These are phyloP conservation scores for Rhizopogon vesiculosus DNA, from an alignment of 768 basidiomycete species.

Conservation along the genomic window DNA sequence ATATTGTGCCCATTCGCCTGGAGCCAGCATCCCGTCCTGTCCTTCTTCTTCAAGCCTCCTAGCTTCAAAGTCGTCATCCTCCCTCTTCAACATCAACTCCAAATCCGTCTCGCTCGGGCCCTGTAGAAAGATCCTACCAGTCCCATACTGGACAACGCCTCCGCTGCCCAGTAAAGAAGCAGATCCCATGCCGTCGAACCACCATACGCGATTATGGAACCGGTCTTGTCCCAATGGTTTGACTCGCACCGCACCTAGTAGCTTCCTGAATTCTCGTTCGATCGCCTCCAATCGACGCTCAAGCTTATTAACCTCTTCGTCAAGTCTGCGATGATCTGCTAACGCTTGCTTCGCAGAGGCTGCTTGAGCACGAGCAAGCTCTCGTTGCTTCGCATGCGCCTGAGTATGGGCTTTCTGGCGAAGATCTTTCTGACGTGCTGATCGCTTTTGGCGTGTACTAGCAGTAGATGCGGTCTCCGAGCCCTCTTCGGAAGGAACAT, in stretches of 20 bases:
- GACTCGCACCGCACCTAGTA: constrained; percentile 78
- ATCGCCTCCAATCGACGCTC: constrained; percentile 80
- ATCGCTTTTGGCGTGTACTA: constrained; percentile 36
- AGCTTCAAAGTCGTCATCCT: constrained; percentile 47
- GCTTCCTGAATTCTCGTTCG: constrained; percentile 91
- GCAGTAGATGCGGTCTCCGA: constrained; percentile 54
- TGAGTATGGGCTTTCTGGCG: constrained; percentile 49
- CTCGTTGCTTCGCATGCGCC: constrained; percentile 73
- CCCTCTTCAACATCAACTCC: constrained; percentile 59
- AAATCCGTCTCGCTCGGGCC: constrained; percentile 83
- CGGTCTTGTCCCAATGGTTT: constrained; percentile 89
- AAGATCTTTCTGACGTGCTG: constrained; percentile 47
- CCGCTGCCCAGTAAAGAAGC: constrained; percentile 75
- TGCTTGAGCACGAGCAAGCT: constrained; percentile 72
- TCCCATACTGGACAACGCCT: constrained; percentile 77
- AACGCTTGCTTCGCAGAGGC: constrained; percentile 77
- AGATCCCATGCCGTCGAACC: constrained; percentile 96
- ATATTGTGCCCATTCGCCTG: constrained; percentile 90
- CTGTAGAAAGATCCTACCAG: constrained; percentile 89
- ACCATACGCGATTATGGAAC: constrained; percentile 96
- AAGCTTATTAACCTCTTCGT: constrained; percentile 84
- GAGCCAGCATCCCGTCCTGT: constrained; percentile 60
- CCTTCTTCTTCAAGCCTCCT: constrained; percentile 79
- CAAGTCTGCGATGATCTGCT: constrained; percentile 78
- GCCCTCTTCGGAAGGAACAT: constrained; percentile 56